A percentile compares a stretch with the other conserved stretches of the same genome.
Evolutionary conservation across 164 flowering plant genomes (phyloP).

Genomic region (Hamamelis virginiana): DNA sequence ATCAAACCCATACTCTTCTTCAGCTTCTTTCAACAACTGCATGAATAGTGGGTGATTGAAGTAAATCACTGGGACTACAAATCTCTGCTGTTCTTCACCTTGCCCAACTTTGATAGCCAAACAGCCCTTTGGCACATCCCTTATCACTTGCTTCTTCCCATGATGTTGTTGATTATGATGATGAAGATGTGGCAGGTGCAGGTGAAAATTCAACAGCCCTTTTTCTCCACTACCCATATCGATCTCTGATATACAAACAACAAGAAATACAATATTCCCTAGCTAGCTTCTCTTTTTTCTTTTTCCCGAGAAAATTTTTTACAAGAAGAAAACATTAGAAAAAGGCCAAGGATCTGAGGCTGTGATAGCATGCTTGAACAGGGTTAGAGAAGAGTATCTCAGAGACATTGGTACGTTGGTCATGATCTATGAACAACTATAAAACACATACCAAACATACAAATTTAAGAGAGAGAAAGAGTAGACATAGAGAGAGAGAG

Average conservation of each 20-base stretch:
- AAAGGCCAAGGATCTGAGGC: constrained; percentile 19
- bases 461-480: not conserved
- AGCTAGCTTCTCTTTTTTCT: not conserved
- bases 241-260: not conserved
- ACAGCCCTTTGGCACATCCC: constrained; percentile 65
- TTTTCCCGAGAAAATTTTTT: constrained; percentile 7
- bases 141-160: constrained; percentile 30
- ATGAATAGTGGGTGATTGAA: constrained; percentile 75
- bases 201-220: constrained; percentile 31
- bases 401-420: constrained; percentile 15
- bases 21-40: constrained; percentile 71
- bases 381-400: constrained; percentile 10
- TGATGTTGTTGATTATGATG: constrained; percentile 25
- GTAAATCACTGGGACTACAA: constrained; percentile 66
- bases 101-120: constrained; percentile 71
- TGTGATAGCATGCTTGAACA: constrained; percentile 11
- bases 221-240: constrained; percentile 41
- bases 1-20: constrained; percentile 77
- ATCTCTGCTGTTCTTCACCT: constrained; percentile 60
- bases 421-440: constrained; percentile 10
- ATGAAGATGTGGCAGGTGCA: constrained; percentile 40
- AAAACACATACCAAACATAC: not conserved
- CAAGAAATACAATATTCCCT: not conserved
- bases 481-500: constrained; percentile 4
- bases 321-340: constrained; percentile 15